A percentile compares a stretch with the other conserved stretches of the same genome.
Evolutionary conservation across 805 yeast species (phyloP).

Genomic region (Zygotorulaspora chibaensis): DNA sequence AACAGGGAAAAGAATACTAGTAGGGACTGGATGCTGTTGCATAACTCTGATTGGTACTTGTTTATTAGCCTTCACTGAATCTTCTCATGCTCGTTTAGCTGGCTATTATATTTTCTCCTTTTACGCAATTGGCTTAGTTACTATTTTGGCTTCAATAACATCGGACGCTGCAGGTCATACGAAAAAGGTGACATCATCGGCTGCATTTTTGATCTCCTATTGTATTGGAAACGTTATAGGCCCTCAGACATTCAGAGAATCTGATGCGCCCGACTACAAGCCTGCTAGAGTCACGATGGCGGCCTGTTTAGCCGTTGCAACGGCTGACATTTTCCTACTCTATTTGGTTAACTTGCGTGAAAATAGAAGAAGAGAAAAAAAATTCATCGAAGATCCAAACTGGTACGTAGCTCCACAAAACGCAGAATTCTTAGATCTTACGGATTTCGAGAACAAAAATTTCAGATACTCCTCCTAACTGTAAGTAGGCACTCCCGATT

Average conservation of each 20-base stretch:
- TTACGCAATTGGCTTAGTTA: constrained; percentile 36
- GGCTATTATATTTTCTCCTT: constrained; percentile 38
- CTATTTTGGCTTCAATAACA: constrained; percentile 34
- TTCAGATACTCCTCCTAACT: constrained; percentile 35
- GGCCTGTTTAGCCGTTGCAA: constrained; percentile 42
- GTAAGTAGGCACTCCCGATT: no score
- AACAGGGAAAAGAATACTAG: constrained; percentile 24
- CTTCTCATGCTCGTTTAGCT: constrained; percentile 36
- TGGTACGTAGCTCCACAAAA: constrained; percentile 18
- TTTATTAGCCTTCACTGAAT: constrained; percentile 42
- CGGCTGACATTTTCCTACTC: constrained; percentile 34
- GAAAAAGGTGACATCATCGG: constrained; percentile 57
- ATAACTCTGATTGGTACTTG: constrained; percentile 34
- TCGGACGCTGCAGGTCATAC: constrained; percentile 67
- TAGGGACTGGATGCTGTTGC: constrained; percentile 34
- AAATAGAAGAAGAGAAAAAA: constrained; percentile 42
- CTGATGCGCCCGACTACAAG: constrained; percentile 54
- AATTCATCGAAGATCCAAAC: constrained; percentile 13
- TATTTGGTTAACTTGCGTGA: constrained; percentile 33
- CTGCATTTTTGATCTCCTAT: constrained; percentile 56
- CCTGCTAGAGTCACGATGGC: constrained; percentile 52
- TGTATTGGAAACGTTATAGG: constrained; percentile 67
- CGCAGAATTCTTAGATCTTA: constrained; percentile 41
- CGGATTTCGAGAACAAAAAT: constrained; percentile 42
- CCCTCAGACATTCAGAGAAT: constrained; percentile 61